Evolutionary conservation across 805 yeast species (phyloP).

Genomic region (Candida golubevii): DNA sequence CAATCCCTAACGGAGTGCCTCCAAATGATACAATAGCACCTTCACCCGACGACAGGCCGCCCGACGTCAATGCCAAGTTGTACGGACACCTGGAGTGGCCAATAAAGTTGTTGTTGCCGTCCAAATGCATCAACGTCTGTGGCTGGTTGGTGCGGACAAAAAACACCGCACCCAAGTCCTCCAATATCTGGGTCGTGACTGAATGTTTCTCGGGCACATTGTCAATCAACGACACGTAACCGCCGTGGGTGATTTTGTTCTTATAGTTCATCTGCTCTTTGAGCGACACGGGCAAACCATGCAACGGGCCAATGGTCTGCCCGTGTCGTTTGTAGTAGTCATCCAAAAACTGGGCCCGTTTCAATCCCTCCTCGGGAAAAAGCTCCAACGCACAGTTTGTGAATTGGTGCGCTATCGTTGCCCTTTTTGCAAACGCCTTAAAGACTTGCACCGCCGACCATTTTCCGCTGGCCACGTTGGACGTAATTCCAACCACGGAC

Average conservation of each 20-base stretch:
- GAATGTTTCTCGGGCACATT: constrained; percentile 46
- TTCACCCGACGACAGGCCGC: constrained; percentile 76
- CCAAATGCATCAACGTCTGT: constrained; percentile 66
- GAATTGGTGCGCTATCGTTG: constrained; percentile 60
- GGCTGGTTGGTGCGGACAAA: constrained; percentile 67
- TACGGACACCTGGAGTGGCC: constrained; percentile 58
- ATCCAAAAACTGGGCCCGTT: constrained; percentile 53
- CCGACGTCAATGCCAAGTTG: constrained; percentile 55
- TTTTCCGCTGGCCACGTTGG: constrained; percentile 43
- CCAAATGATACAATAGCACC: constrained; percentile 58
- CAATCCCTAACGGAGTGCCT: constrained; percentile 61
- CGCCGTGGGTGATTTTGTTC: constrained; percentile 55
- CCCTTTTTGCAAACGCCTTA: constrained; percentile 61
- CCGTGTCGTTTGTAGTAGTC: constrained; percentile 45
- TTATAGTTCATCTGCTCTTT: constrained; percentile 59
- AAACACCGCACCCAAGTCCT: constrained; percentile 55
- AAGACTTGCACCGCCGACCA: constrained; percentile 49
- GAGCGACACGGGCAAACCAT: constrained; percentile 62
- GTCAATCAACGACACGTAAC: constrained; percentile 51
- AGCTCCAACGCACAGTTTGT: constrained; percentile 59
- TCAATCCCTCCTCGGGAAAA: constrained; percentile 57
- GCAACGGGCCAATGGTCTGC: constrained; percentile 56
- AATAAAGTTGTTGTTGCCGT: constrained; percentile 54
- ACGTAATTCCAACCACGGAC: constrained; percentile 39
- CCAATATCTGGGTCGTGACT: constrained; percentile 43